Conservation (phyloP, 2,329 filamentous ascomycete genomes). For the Scytalidium sp. region DNA sequence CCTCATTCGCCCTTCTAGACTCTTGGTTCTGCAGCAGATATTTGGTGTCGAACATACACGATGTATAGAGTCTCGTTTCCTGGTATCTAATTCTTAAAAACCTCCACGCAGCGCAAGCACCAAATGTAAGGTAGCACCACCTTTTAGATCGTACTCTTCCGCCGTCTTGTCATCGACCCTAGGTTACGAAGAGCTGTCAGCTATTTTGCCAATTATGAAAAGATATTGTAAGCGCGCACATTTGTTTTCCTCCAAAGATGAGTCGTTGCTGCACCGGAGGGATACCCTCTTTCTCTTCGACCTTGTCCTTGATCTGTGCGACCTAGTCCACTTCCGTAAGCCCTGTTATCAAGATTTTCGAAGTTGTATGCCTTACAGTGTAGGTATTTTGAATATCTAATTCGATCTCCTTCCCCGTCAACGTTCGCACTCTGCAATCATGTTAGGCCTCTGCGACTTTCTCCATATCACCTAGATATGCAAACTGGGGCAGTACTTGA, state of each 20-base stretch:
- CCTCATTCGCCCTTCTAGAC: background rate
- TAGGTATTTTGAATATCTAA: conserved; percentile 93
- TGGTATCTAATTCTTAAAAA: background rate
- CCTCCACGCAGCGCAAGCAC: conserved; percentile 92
- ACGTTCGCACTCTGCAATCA: conserved; percentile 79
- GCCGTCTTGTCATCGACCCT: conserved; percentile 97
- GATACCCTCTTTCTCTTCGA: conserved; percentile 98
- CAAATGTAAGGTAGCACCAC: conserved; percentile 89
- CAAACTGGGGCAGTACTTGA: conserved; percentile 39
- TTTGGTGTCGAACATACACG: too few relatives aligned
- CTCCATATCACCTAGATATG: background rate
- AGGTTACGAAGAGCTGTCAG: conserved; percentile 1
- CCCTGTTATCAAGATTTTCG: background rate
- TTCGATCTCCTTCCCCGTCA: conserved; percentile 98
- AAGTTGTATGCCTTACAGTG: conserved; percentile 57
- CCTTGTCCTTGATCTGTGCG: conserved; percentile 95
- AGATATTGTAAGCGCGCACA: conserved; percentile 58
- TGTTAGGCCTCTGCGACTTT: conserved; percentile 1
- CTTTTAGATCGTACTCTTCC: conserved; percentile 83
- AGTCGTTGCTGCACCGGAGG: conserved; percentile 94
- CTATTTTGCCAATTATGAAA: background rate
- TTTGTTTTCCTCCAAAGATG: conserved; percentile 97
- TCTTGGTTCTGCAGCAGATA: background rate
- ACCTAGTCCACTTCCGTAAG: conserved; percentile 54
- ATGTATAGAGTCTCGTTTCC: background rate